Conservation (phyloP, 2,329 filamentous ascomycete species). For the Sporothrix humicola region DNA sequence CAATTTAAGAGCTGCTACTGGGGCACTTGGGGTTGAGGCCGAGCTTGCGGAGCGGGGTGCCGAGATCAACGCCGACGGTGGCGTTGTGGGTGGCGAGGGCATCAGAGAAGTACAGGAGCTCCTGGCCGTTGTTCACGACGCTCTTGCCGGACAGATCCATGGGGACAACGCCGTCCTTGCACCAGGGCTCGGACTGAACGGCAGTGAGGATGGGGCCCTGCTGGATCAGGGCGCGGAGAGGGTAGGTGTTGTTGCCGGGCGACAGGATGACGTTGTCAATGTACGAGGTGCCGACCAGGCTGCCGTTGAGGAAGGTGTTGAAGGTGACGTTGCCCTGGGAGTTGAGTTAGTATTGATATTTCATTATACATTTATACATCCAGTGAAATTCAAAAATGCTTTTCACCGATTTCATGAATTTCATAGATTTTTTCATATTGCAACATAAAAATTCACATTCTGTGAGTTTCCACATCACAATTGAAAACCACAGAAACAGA, state of each 20-base stretch:
- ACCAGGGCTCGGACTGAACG: constrained; percentile 53
- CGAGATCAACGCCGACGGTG: constrained; percentile 59
- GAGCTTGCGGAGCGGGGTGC: constrained; percentile 49
- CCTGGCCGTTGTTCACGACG: constrained; percentile 58
- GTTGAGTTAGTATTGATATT: not conserved
- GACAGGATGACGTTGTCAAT: constrained; percentile 63
- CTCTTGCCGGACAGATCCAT: constrained; percentile 60
- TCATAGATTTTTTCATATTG: not conserved
- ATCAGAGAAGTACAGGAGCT: constrained; percentile 61
- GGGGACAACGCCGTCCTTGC: constrained; percentile 60
- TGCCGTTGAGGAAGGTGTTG: constrained; percentile 59
- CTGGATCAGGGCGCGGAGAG: constrained; percentile 60
- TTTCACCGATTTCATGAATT: not conserved
- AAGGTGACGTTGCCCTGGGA: constrained; percentile 67
- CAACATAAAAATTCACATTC: not conserved
- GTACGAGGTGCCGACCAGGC: constrained; percentile 59
- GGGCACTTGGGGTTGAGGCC: constrained; percentile 41
- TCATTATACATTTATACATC: not conserved
- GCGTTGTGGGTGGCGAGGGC: constrained; percentile 59
- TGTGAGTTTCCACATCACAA: not conserved
- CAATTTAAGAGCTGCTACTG: constrained; percentile 3
- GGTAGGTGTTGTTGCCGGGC: constrained; percentile 64
- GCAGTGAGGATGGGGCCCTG: constrained; percentile 56
- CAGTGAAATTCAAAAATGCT: not conserved
- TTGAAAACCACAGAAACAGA: not conserved